A percentile compares a stretch with the other conserved stretches of the same genome.
Conservation (phyloP, 352 stramenopile species). For the Phytophthora cajani region DNA sequence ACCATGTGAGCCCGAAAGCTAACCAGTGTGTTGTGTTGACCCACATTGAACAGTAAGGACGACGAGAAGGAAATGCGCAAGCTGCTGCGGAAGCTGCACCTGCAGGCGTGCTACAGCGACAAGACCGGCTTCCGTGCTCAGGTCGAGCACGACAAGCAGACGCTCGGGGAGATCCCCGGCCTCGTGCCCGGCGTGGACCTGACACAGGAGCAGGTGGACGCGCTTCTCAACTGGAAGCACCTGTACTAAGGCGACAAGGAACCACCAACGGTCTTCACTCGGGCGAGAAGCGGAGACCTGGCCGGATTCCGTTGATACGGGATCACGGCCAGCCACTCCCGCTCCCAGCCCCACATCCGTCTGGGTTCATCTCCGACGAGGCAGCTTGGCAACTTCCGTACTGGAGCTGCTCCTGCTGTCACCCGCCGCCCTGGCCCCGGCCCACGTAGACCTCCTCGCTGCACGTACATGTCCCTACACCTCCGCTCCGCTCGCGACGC, state of each 20-base stretch:
- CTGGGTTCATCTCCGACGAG: constrained; percentile 25
- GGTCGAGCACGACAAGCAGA: constrained; percentile 70
- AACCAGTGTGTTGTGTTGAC: constrained; percentile 6
- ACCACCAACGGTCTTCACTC: constrained; percentile 11
- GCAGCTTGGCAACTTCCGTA: constrained; percentile 14
- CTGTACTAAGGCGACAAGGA: constrained; percentile 41
- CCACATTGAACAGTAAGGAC: constrained; percentile 60
- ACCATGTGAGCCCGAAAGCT: background rate
- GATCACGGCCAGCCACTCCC: constrained; percentile 1
- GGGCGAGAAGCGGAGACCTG: constrained; percentile 4
- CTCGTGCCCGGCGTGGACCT: constrained; percentile 66
- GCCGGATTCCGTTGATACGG: constrained; percentile 1
- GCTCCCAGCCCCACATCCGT: constrained; percentile 6
- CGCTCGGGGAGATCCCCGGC: constrained; percentile 63
- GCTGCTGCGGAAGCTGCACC: constrained; percentile 83
- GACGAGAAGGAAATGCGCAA: constrained; percentile 86
- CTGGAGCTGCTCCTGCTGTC: constrained; percentile 17
- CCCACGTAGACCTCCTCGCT: constrained; percentile 34
- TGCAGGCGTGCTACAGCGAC: constrained; percentile 68
- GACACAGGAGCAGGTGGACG: constrained; percentile 62
- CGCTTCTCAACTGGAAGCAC: constrained; percentile 89
- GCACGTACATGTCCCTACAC: constrained; percentile 27
- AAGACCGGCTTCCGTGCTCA: constrained; percentile 58
- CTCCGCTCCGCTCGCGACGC: constrained; percentile 28
- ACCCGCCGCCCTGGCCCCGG: constrained; percentile 3